phyloP scores from a whole-genome alignment of 1,284 basidiomycete species.

The Mycena citricolor region DNA sequence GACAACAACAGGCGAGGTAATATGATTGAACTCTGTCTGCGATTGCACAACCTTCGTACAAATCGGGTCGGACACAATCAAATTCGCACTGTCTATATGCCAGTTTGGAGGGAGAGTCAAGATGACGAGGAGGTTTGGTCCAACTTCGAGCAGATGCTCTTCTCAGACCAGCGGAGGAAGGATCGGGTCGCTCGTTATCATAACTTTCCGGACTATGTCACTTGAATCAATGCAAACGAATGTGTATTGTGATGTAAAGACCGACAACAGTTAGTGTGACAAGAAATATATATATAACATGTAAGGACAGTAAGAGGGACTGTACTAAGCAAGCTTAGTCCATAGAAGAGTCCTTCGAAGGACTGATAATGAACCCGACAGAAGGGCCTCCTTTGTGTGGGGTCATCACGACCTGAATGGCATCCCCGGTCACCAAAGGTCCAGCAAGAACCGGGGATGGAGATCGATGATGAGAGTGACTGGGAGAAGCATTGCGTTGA shows the following conservation, averaged over 20 bases:
- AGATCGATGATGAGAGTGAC: too few relatives aligned
- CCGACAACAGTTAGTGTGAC: background rate
- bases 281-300: background rate
- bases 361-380: too few relatives aligned
- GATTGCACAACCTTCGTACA: constrained; percentile 33
- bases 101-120: constrained; percentile 30
- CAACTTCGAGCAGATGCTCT: constrained; percentile 30
- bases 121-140: constrained; percentile 28
- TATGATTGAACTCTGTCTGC: constrained; percentile 25
- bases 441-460: too few relatives aligned
- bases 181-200: constrained; percentile 35
- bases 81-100: constrained; percentile 34
- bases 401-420: too few relatives aligned
- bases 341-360: too few relatives aligned
- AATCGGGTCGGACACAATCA: constrained; percentile 36
- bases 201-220: constrained; percentile 6
- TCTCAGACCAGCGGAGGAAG: constrained; percentile 25
- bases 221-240: background rate
- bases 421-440: too few relatives aligned
- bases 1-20: background rate
- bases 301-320: too few relatives aligned
- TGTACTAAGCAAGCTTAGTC: too few relatives aligned
- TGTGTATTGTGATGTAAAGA: background rate
- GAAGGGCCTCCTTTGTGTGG: too few relatives aligned
- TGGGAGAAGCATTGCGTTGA: too few relatives aligned